Evolutionary conservation across 495 filamentous ascomycete species (phyloP).

Genomic region (Trichoderma reesei): DNA sequence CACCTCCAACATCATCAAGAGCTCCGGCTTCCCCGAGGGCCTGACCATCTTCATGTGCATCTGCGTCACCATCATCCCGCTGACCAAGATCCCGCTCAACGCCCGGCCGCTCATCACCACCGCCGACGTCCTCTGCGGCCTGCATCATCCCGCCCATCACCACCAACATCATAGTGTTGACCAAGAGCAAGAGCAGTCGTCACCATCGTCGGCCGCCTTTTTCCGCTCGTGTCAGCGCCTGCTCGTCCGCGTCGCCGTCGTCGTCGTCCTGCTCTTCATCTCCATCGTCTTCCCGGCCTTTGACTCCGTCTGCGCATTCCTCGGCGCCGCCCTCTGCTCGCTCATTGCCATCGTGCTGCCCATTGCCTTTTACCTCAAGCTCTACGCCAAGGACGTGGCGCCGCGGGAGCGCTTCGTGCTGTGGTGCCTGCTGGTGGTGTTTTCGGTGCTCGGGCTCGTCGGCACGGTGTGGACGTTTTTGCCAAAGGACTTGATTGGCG

Average conservation of each 20-base stretch:
- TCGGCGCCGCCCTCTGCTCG: slow-evolving; percentile 87
- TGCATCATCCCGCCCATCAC: slow-evolving; percentile 48
- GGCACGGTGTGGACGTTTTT: slow-evolving; percentile 85
- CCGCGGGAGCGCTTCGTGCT: slow-evolving; percentile 52
- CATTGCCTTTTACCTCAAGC: slow-evolving; percentile 81
- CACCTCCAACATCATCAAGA: slow-evolving; percentile 74
- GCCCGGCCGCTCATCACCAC: slow-evolving; percentile 81
- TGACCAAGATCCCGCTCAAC: slow-evolving; percentile 91
- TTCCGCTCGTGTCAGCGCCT: slow-evolving; percentile 51
- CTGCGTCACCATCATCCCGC: slow-evolving; percentile 83
- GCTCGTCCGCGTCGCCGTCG: slow-evolving; percentile 45
- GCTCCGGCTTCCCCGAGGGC: slow-evolving; percentile 61
- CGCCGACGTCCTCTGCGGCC: slow-evolving; percentile 66
- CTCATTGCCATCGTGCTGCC: slow-evolving; percentile 90
- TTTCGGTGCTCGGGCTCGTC: slow-evolving; percentile 55
- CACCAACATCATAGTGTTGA: slow-evolving; percentile 38
- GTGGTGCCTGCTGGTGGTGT: slow-evolving; percentile 61
- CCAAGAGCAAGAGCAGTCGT: too few species aligned
- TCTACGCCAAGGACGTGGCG: slow-evolving; percentile 76
- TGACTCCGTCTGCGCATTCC: slow-evolving; percentile 87
- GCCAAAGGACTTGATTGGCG: slow-evolving; percentile 52
- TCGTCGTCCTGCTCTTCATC: slow-evolving; percentile 34
- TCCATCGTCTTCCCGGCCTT: slow-evolving; percentile 80
- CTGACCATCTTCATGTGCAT: slow-evolving; percentile 68
- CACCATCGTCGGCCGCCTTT: too few species aligned